Percentiles rank a stretch among this genome's conserved stretches.
phyloP scores from a whole-genome alignment of 2,329 filamentous ascomycete genomes.

The Pyrenochaeta sp. region DNA sequence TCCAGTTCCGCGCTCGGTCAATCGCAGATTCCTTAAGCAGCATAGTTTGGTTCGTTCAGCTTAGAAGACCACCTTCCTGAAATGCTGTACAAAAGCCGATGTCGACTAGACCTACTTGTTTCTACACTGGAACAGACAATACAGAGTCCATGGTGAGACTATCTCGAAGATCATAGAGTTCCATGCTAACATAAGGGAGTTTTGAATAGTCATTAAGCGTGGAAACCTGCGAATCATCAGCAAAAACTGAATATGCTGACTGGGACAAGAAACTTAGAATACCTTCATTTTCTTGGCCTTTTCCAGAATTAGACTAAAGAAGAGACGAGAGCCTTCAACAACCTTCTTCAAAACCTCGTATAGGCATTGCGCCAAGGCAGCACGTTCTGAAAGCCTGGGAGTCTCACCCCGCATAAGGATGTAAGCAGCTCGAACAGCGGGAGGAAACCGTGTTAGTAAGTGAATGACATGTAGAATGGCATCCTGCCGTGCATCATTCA shows the following conservation, averaged over 20 bases:
- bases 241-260: no score
- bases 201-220: slow-evolving; percentile 2
- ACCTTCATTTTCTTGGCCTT: slow-evolving; percentile 37
- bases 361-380: slow-evolving; percentile 42
- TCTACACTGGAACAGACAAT: slow-evolving; percentile 29
- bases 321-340: slow-evolving; percentile 45
- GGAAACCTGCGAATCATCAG: background rate
- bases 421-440: slow-evolving; percentile 44
- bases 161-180: slow-evolving; percentile 40
- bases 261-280: no score
- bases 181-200: slow-evolving; percentile 32
- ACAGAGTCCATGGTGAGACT: slow-evolving; percentile 39
- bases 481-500: slow-evolving; percentile 35
- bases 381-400: slow-evolving; percentile 35
- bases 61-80: slow-evolving; percentile 24
- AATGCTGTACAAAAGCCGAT: slow-evolving; percentile 37
- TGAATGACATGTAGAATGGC: slow-evolving; percentile 42
- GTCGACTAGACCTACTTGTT: slow-evolving; percentile 38
- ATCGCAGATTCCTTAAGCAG: slow-evolving; percentile 1
- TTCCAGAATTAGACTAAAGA: slow-evolving; percentile 50
- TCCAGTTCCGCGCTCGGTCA: slow-evolving; percentile 19
- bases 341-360: slow-evolving; percentile 38
- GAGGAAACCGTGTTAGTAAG: slow-evolving; percentile 42
- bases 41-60: slow-evolving; percentile 16
- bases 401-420: slow-evolving; percentile 46